phyloP scores from a whole-genome alignment of 2,329 filamentous ascomycete species.

The Apiospora phragmitis region DNA sequence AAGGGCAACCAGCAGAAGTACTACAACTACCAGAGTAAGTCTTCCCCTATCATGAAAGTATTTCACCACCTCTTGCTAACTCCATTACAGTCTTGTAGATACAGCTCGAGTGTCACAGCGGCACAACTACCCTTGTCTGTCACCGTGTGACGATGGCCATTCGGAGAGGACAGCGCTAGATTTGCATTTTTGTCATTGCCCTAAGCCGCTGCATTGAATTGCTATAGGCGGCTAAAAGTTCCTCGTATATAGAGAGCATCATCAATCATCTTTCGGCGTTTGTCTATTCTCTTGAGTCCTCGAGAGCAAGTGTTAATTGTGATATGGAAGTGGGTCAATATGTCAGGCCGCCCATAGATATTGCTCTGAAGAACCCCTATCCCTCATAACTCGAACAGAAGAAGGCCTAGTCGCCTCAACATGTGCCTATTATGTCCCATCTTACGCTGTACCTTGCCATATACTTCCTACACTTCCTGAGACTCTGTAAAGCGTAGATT shows the following conservation, averaged over 20 bases:
- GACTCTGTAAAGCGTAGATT: too few relatives aligned
- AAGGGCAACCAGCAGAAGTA: slow-evolving; percentile 72
- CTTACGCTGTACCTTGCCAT: too few relatives aligned
- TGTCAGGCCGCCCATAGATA: neutral
- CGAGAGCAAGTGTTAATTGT: neutral
- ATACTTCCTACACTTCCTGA: too few relatives aligned
- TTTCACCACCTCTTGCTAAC: neutral
- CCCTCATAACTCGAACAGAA: too few relatives aligned
- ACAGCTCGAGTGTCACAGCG: neutral
- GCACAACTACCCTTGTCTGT: neutral
- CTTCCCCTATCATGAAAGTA: neutral
- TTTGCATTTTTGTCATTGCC: neutral
- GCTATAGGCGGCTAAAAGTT: neutral
- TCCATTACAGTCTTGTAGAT: slow-evolving; percentile 8
- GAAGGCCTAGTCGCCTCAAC: too few relatives aligned
- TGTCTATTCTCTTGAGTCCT: neutral
- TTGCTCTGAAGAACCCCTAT: too few relatives aligned
- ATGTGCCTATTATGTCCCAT: too few relatives aligned
- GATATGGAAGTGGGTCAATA: neutral
- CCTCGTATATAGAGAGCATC: neutral
- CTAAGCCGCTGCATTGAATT: neutral
- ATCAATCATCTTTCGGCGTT: neutral
- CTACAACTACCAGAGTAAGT: slow-evolving; percentile 49
- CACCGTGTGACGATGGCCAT: neutral
- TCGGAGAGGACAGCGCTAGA: neutral